These are phyloP conservation scores for Pleomassaria siparia DNA, from an alignment of 2,329 filamentous ascomycete species.

Conservation along the genomic window DNA sequence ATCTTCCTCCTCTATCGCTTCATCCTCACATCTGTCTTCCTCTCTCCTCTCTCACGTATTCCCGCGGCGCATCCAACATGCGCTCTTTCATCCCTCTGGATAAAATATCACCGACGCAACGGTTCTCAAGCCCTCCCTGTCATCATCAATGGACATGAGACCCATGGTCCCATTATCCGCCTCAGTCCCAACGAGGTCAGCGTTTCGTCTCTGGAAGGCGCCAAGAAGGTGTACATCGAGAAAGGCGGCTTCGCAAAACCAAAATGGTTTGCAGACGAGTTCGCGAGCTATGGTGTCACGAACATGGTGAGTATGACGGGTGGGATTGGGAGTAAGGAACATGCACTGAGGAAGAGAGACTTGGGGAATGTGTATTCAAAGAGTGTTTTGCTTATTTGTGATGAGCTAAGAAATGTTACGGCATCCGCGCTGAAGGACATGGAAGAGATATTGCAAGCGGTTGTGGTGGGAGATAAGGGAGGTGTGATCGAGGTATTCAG, in stretches of 20 bases:
- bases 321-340: constrained; percentile 52
- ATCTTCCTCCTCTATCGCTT: constrained; percentile 10
- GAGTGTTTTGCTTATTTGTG: constrained; percentile 3
- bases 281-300: constrained; percentile 64
- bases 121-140: constrained; percentile 3
- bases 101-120: constrained; percentile 57
- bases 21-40: constrained; percentile 46
- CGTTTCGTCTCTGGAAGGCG: constrained; percentile 62
- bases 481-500: constrained; percentile 56
- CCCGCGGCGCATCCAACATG: constrained; percentile 68
- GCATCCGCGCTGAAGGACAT: neutral
- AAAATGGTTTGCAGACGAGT: constrained; percentile 65
- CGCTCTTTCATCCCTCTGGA: constrained; percentile 64
- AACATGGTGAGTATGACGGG: constrained; percentile 69
- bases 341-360: constrained; percentile 71
- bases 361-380: constrained; percentile 67
- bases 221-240: constrained; percentile 63
- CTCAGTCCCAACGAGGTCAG: constrained; percentile 66
- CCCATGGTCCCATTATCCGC: constrained; percentile 61
- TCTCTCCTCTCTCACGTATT: constrained; percentile 61
- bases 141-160: constrained; percentile 53
- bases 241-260: constrained; percentile 68
- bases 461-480: constrained; percentile 55
- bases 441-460: neutral
- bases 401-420: neutral